These are phyloP conservation scores for Acmispon strigosus DNA, from an alignment of 306 rosid species.

Conservation along the genomic window DNA sequence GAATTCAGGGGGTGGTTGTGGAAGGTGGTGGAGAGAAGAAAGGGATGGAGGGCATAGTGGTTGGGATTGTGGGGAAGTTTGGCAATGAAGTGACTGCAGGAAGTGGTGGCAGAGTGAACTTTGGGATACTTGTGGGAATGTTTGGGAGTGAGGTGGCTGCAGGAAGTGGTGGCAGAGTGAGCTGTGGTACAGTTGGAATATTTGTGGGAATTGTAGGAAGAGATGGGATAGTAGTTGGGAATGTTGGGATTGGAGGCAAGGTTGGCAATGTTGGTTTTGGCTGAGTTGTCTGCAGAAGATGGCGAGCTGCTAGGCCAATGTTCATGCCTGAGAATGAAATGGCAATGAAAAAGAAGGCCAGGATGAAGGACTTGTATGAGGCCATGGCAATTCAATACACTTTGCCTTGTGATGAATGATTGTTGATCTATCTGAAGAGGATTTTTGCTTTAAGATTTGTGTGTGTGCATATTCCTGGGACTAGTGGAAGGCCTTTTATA, in stretches of 20 bases:
- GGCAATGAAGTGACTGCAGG: constrained; percentile 4
- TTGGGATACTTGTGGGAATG: neutral
- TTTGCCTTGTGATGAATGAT: no score
- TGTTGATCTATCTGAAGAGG: neutral
- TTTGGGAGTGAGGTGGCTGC: constrained; percentile 6
- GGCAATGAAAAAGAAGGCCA: constrained; percentile 18
- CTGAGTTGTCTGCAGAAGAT: neutral
- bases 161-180: constrained; percentile 16
- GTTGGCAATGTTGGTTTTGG: constrained; percentile 17
- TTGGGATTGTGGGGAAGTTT: constrained; percentile 19
- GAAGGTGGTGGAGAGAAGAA: constrained; percentile 35
- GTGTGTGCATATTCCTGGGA: neutral
- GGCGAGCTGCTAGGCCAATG: neutral
- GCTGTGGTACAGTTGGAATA: no score
- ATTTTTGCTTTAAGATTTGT: neutral
- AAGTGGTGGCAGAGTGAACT: constrained; percentile 11
- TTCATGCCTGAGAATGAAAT: constrained; percentile 18
- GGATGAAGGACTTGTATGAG: neutral
- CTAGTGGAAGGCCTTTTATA: constrained; percentile 7
- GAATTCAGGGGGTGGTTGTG: constrained; percentile 6
- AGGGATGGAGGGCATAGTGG: constrained; percentile 20
- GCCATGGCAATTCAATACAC: constrained; percentile 13
- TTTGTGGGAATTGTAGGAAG: constrained; percentile 9
- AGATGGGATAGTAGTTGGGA: neutral
- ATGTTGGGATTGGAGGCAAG: no score